Evolutionary conservation across 2,329 filamentous ascomycete genomes (phyloP).

Genomic region (Samsoniella hepiali): DNA sequence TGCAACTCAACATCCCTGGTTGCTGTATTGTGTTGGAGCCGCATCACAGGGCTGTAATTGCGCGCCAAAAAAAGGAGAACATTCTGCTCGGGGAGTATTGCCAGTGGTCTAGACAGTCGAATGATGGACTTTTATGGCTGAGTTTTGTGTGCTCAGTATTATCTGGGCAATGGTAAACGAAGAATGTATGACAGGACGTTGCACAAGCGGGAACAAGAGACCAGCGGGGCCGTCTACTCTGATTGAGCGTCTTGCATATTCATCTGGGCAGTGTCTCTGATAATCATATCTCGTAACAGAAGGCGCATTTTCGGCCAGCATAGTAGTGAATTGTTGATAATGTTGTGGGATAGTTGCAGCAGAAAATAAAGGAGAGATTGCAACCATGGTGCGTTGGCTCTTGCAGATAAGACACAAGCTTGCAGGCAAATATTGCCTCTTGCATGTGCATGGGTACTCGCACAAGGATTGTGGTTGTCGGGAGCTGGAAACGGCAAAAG

Average conservation of each 20-base stretch:
- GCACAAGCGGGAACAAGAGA: background rate
- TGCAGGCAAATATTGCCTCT: conserved; percentile 7
- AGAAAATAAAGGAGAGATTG: background rate
- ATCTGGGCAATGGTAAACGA: background rate
- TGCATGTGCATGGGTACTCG: background rate
- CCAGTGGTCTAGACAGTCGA: background rate
- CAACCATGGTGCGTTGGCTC: background rate
- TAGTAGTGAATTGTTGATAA: background rate
- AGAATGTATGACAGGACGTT: background rate
- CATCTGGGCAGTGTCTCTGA: too few relatives aligned
- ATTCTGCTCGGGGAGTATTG: background rate
- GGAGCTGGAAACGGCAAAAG: background rate
- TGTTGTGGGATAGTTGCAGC: background rate
- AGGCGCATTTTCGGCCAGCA: background rate
- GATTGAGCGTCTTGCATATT: too few relatives aligned
- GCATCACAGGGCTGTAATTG: background rate
- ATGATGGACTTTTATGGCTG: background rate
- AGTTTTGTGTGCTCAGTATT: background rate
- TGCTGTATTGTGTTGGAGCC: background rate
- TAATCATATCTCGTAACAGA: too few relatives aligned
- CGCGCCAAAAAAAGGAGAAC: too few relatives aligned
- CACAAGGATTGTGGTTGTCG: background rate
- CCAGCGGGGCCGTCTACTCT: too few relatives aligned
- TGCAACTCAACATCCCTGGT: background rate
- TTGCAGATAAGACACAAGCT: background rate